phyloP scores from a whole-genome alignment of 2,329 filamentous ascomycete species.

The Colletotrichum viniferum region DNA sequence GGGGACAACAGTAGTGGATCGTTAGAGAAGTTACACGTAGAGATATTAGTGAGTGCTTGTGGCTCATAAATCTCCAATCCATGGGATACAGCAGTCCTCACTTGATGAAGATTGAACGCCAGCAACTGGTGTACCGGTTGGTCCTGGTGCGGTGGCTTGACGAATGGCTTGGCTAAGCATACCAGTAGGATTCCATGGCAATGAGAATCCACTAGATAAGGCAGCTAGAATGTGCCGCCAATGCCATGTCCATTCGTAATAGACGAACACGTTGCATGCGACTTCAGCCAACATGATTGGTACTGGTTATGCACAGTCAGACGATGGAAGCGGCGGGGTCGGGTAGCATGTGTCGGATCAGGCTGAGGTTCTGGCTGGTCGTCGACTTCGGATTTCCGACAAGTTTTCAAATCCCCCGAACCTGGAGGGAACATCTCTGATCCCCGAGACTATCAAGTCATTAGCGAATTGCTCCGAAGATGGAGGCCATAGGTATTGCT shows the following conservation, averaged over 20 bases:
- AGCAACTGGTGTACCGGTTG: fast-evolving
- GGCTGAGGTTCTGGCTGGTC: not conserved
- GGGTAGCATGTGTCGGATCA: not conserved
- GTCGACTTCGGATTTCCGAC: not conserved
- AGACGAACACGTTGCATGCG: not conserved
- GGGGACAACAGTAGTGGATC: not conserved
- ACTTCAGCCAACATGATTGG: not conserved
- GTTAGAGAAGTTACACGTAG: not conserved
- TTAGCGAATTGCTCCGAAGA: fast-evolving
- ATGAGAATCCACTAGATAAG: not conserved
- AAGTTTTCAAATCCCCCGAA: not conserved
- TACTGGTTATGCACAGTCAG: not conserved
- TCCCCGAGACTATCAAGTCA: not conserved
- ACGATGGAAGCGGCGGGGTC: not conserved
- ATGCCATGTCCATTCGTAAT: not conserved
- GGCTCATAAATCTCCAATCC: not conserved
- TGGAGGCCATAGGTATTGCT: conserved; percentile 12
- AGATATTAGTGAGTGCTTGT: not conserved
- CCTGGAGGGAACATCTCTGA: not conserved
- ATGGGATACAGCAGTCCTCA: not conserved
- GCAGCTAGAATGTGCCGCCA: not conserved
- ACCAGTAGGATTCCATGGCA: not conserved
- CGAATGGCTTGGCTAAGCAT: not conserved
- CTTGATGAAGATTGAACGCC: not conserved
- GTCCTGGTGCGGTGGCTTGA: not conserved